Base-by-base conservation (phyloP, 495 filamentous ascomycete genomes). In the Ascobolus immersus region DNA sequence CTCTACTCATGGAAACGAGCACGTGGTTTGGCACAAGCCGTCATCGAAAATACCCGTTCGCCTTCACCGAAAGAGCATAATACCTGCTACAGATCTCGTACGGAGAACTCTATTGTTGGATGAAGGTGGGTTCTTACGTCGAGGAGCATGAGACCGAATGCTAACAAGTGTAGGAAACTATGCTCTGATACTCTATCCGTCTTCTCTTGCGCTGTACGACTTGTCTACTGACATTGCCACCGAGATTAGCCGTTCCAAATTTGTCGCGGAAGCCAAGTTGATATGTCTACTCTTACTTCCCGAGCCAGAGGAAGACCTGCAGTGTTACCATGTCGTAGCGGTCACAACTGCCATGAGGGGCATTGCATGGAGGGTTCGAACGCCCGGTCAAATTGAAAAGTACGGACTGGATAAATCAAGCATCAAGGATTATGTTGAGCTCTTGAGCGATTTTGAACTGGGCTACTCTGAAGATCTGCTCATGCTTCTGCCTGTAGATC, bases 401-500 rank as follows among this genome's bases (percentile, higher is more conserved):
- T 34, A 33, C n/a, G 4, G 14, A 3, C 28, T 17, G 2, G 28
- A 31, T n/a, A 7, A 31, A 17, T n/a, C 11, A 27, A 27, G 55
- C 27, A 42, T 48, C 28, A 40, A 47, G 5, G 52, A 50, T 5
- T 58, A 41, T 9, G 54, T 91, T 14, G 52, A 55, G 20, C 62
- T 81, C 34, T 79, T 80, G 33, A 73, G 70, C 47, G 57, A 50
- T 9, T 89, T 92, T 52, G 55, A 68, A 23, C 59, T 91, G 9
- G 68, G 72, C 1, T 53, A 72, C 19, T 59, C 68, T 6, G 75
- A 79, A 35, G 74, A 82, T 36, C 53, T 92, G 13, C 64, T 69
- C 9, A 86, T 84, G 43, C 71, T 92, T 3, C 55, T 90, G 5
- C 79, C 84, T 2, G 80, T 91, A 28, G 84, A 94, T 49, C 79